Base-by-base conservation (phyloP, 2,329 filamentous ascomycete genomes). In the Chaetothyriales sp. region DNA sequence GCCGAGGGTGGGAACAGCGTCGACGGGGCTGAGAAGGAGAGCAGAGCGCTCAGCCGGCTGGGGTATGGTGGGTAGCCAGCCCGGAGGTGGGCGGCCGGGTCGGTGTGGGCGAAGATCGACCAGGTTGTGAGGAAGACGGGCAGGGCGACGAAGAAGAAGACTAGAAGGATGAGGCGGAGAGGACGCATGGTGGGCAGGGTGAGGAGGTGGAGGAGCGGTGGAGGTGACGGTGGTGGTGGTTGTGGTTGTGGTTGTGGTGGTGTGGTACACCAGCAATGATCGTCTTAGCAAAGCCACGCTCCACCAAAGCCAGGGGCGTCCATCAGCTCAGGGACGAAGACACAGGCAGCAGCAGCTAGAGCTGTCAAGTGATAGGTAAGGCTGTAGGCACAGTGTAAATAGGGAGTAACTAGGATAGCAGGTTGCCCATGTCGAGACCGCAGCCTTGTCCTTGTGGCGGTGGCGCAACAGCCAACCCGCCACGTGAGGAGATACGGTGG, bases 1-100 rank as follows among this genome's bases (percentile, higher is more conserved):
- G 92, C 92, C 57, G 92, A 95, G 2, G 89, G 89, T 3, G 90
- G 89, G 65, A 98, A 98, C 19, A 98, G 79, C 18, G 86, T 88
- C 57, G 89, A 86, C 0, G 89, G 83, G 4, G 81, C 74, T 53
- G 80, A 80, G 66, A 86, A 84, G 56, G 82, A 82, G 67, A 86
- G 80, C 56, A 86, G 70, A 42, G 76, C 72, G 51, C 70, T 70
- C 46, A 81, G 65, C 50, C 75, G 68, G 32, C 73, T 70, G 53
- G 68, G 68, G 50, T 65, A 67, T 50, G 64, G 63, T 26, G 67
- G 62, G 47, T 63, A 63, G 49, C 65, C 64, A 43, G 66, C 61
- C 58, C 52, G 67, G 62, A 53, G 68, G 64, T 44, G 66, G 46
- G 55, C 56, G 36, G 50, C 53, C 28, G 51, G 51, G 47, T 48